Evolutionary conservation across 2,329 filamentous ascomycete species (phyloP).

Genomic region (Colletotrichum karsti): DNA sequence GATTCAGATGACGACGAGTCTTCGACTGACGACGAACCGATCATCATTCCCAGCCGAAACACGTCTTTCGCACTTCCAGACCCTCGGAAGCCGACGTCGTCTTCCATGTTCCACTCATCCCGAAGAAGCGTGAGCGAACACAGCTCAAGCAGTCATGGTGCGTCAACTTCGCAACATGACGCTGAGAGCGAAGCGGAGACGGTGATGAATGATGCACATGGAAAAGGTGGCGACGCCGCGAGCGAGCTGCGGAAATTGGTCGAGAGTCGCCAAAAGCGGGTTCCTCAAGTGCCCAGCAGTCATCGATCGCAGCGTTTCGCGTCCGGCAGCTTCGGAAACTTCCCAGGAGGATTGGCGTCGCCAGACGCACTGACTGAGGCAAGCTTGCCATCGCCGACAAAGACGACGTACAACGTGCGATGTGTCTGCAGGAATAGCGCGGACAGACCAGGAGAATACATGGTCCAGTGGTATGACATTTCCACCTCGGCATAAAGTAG

Average conservation of each 20-base stretch:
- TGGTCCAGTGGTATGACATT: slow-evolving; percentile 68
- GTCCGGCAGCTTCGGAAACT: slow-evolving; percentile 40
- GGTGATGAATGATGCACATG: slow-evolving; percentile 55
- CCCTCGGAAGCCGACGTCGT: slow-evolving; percentile 55
- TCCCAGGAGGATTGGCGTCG: slow-evolving; percentile 52
- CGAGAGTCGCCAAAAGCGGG: slow-evolving; percentile 57
- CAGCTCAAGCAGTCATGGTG: slow-evolving; percentile 51
- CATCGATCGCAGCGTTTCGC: slow-evolving; percentile 34
- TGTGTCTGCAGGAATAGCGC: slow-evolving; percentile 62
- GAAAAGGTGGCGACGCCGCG: slow-evolving; percentile 62
- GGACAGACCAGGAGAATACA: slow-evolving; percentile 58
- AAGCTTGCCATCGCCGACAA: slow-evolving; percentile 55
- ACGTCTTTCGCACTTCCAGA: slow-evolving; percentile 67
- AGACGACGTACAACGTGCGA: slow-evolving; percentile 54
- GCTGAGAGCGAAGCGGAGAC: slow-evolving; percentile 69
- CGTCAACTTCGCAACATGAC: slow-evolving; percentile 41
- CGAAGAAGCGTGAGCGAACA: slow-evolving; percentile 59
- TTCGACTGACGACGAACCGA: slow-evolving; percentile 71
- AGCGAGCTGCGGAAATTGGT: slow-evolving; percentile 68
- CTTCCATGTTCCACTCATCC: slow-evolving; percentile 56
- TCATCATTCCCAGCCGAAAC: slow-evolving; percentile 69
- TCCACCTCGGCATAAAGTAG: background rate
- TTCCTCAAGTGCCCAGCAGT: slow-evolving; percentile 33
- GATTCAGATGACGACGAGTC: slow-evolving; percentile 62
- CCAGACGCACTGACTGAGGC: slow-evolving; percentile 60